Evolutionary conservation across 495 filamentous ascomycete genomes (phyloP).

Genomic region (Thermochaetoides thermophila): DNA sequence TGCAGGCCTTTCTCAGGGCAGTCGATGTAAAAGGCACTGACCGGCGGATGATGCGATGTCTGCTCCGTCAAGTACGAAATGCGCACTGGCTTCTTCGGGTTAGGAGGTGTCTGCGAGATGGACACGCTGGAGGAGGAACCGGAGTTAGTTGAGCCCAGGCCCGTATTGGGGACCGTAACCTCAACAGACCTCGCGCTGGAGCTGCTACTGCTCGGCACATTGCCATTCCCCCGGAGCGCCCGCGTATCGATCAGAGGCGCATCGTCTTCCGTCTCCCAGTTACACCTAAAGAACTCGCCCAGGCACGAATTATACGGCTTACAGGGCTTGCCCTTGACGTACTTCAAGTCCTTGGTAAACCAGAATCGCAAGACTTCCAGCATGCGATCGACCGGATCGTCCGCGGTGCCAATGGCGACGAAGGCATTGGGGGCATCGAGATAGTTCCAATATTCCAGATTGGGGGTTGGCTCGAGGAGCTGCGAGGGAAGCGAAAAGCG

Average conservation of each 20-base stretch:
- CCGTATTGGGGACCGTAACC: slow-evolving; percentile 8
- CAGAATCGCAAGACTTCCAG: slow-evolving; percentile 87
- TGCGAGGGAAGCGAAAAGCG: slow-evolving; percentile 93
- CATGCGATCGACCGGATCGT: slow-evolving; percentile 83
- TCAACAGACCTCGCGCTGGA: slow-evolving; percentile 36
- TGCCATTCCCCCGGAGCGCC: slow-evolving; percentile 16
- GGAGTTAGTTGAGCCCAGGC: slow-evolving; percentile 18
- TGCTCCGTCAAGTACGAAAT: slow-evolving; percentile 94
- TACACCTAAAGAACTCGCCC: slow-evolving; percentile 98
- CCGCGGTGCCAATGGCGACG: slow-evolving; percentile 85
- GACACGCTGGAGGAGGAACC: slow-evolving; percentile 28
- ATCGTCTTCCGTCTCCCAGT: slow-evolving; percentile 77
- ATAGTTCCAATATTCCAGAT: slow-evolving; percentile 98
- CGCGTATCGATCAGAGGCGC: slow-evolving; percentile 34
- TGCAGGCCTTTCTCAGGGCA: slow-evolving; percentile 83
- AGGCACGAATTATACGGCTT: slow-evolving; percentile 96
- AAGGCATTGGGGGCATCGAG: slow-evolving; percentile 92
- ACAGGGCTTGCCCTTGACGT: slow-evolving; percentile 94
- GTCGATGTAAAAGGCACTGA: slow-evolving; percentile 89
- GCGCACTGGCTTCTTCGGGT: slow-evolving; percentile 41
- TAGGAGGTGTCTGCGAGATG: slow-evolving; percentile 24
- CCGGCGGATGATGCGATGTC: slow-evolving; percentile 94
- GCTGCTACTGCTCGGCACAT: slow-evolving; percentile 26
- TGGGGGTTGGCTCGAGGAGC: slow-evolving; percentile 87
- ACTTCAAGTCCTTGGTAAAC: slow-evolving; percentile 99